Percentiles rank a stretch among this genome's conserved stretches.
These are phyloP conservation scores for Termitomyces sp. DNA, from an alignment of 768 basidiomycete genomes.

Conservation along the genomic window DNA sequence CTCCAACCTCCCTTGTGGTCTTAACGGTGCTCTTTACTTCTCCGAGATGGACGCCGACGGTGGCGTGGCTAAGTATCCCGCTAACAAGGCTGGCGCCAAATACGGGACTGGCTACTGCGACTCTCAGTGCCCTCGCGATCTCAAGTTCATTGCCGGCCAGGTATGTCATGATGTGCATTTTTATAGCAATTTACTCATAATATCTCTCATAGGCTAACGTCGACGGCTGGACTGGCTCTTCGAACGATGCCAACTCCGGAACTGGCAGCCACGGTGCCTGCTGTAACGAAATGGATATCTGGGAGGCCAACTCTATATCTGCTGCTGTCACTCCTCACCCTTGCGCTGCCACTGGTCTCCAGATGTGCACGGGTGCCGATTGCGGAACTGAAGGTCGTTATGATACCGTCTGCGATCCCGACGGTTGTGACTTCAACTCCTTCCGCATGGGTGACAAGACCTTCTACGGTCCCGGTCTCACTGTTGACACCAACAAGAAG, in stretches of 20 bases:
- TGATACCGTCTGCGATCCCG: constrained; percentile 18
- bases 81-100: constrained; percentile 2
- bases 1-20: constrained; percentile 2
- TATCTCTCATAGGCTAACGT: constrained; percentile 39
- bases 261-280: constrained; percentile 39
- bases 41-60: constrained; percentile 3
- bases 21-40: constrained; percentile 3
- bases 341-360: constrained; percentile 34
- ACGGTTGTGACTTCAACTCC: constrained; percentile 55
- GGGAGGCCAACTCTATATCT: constrained; percentile 50
- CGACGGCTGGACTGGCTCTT: constrained; percentile 31
- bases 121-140: constrained; percentile 3
- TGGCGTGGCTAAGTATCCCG: constrained; percentile 3
- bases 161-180: not conserved
- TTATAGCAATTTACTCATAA: not conserved
- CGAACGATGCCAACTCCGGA: constrained; percentile 39
- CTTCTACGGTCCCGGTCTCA: constrained; percentile 43
- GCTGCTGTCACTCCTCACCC: constrained; percentile 51
- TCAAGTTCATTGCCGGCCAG: constrained; percentile 5
- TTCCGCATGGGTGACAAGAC: constrained; percentile 43
- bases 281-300: constrained; percentile 57
- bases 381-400: constrained; percentile 33
- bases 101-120: constrained; percentile 3
- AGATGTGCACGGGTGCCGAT: constrained; percentile 34
- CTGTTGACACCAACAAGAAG: constrained; percentile 43